Percentiles rank a stretch among this genome's conserved stretches.
Evolutionary conservation across 1,139 yeast genomes (phyloP).

Genomic region (Lodderomyces metapsilosis): DNA sequence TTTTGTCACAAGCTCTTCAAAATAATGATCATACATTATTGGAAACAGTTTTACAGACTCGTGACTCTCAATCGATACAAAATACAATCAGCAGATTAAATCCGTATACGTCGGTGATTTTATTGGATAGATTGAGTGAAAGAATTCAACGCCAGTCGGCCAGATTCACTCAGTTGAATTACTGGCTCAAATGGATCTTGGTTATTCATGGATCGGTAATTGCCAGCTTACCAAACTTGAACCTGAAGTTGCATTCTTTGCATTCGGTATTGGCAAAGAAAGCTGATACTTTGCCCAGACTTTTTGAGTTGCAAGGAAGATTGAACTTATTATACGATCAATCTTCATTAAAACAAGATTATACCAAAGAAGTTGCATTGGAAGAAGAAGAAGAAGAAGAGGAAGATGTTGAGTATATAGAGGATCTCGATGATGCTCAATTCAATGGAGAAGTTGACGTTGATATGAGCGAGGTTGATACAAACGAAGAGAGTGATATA

Average conservation of each 20-base stretch:
- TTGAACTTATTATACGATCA: conserved; percentile 71
- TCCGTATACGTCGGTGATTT: conserved; percentile 67
- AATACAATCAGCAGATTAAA: conserved; percentile 70
- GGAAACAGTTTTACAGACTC: conserved; percentile 76
- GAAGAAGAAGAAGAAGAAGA: conserved; percentile 34
- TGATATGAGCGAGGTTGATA: conserved; percentile 18
- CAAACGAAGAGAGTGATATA: conserved; percentile 23
- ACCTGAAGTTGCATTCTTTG: conserved; percentile 67
- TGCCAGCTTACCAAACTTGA: conserved; percentile 67
- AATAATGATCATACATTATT: conserved; percentile 69
- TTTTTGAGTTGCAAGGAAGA: conserved; percentile 81
- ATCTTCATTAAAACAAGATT: conserved; percentile 61
- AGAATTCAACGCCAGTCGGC: conserved; percentile 64
- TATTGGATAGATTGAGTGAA: conserved; percentile 83
- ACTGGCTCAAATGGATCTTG: conserved; percentile 93
- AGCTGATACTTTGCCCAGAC: conserved; percentile 72
- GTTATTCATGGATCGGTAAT: conserved; percentile 84
- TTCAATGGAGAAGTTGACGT: conserved; percentile 25
- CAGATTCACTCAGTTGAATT: conserved; percentile 72
- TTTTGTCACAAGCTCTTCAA: conserved; percentile 68
- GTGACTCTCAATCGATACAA: conserved; percentile 72
- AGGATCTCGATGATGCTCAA: conserved; percentile 40
- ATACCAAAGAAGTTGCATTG: conserved; percentile 28
- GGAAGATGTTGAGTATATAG: conserved; percentile 42
- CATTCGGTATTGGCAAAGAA: conserved; percentile 76